Evolutionary conservation across 148 eudicot species (phyloP).

Genomic region (Pouteria glomerata): DNA sequence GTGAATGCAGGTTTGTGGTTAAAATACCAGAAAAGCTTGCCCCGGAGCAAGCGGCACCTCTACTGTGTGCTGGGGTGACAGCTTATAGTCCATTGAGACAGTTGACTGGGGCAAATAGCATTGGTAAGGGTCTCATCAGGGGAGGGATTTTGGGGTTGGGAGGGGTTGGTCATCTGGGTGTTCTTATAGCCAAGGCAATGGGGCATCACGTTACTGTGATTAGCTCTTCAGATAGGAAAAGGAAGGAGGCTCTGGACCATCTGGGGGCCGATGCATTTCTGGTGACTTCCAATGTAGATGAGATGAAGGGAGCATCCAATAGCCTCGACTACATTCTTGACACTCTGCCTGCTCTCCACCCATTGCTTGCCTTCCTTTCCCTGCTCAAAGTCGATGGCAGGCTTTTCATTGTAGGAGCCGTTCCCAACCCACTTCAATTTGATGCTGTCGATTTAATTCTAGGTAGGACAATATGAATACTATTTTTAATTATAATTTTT

Average conservation of each 20-base stretch:
- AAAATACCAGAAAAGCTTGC: conserved; percentile 23
- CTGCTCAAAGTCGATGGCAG: conserved; percentile 22
- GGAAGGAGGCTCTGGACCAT: conserved; percentile 19
- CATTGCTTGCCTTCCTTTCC: conserved; percentile 10
- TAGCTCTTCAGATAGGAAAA: conserved; percentile 24
- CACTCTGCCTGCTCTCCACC: conserved; percentile 20
- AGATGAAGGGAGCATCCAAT: conserved; percentile 15
- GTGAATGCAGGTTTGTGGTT: conserved; percentile 19
- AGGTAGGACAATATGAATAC: neutral
- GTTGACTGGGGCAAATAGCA: conserved; percentile 9
- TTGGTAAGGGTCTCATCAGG: neutral
- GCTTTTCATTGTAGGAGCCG: conserved; percentile 20
- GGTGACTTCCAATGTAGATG: conserved; percentile 17
- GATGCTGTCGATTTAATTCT: conserved; percentile 10
- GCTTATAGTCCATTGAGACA: conserved; percentile 27
- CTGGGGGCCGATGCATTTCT: conserved; percentile 25
- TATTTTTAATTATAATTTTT: too few species aligned
- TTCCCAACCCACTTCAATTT: conserved; percentile 22
- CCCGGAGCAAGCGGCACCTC: conserved; percentile 31
- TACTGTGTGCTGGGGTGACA: conserved; percentile 29
- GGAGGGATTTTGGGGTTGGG: conserved; percentile 32
- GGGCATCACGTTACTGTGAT: conserved; percentile 35
- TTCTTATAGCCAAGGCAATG: conserved; percentile 30
- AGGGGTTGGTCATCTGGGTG: conserved; percentile 33
- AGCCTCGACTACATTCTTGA: conserved; percentile 28